Conservation (phyloP, 139 green algal species). For the Chlamydomonas sp. region DNA sequence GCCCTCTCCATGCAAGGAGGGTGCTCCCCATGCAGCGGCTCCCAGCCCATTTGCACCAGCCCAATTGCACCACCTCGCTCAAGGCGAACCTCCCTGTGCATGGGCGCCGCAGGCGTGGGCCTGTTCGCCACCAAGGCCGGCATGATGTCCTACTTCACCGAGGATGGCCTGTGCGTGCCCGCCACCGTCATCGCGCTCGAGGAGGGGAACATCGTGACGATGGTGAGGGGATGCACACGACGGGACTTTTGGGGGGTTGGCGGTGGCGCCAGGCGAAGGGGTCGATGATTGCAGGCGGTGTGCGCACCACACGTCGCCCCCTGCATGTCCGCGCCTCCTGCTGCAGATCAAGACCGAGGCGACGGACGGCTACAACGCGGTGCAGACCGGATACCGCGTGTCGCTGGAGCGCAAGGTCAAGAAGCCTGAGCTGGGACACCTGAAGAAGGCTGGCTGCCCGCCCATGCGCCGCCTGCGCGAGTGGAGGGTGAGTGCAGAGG, state of each 20-base stretch:
- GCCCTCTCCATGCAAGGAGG: background rate
- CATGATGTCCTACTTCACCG: conserved; percentile 92
- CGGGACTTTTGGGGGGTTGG: no score
- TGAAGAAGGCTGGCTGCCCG: conserved; percentile 71
- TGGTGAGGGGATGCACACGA: conserved; percentile 20
- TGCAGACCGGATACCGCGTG: conserved; percentile 73
- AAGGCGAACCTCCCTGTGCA: background rate
- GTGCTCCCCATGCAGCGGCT: background rate
- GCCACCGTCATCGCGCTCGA: conserved; percentile 89
- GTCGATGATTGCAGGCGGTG: no score
- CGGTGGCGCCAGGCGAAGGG: no score
- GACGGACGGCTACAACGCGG: conserved; percentile 88
- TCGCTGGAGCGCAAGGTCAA: conserved; percentile 71
- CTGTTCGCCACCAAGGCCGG: conserved; percentile 93
- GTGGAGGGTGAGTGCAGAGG: conserved; percentile 78
- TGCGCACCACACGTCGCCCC: no score
- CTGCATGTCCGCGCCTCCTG: no score
- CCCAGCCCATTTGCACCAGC: background rate
- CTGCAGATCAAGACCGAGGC: conserved; percentile 84
- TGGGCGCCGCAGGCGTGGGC: conserved; percentile 52
- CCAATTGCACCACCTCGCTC: background rate
- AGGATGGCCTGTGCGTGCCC: conserved; percentile 71
- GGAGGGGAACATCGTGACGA: conserved; percentile 86
- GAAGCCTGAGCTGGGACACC: conserved; percentile 90
- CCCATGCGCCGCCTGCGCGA: conserved; percentile 81